phyloP scores from a whole-genome alignment of 164 flowering plant species.

The Taxillus chinensis region DNA sequence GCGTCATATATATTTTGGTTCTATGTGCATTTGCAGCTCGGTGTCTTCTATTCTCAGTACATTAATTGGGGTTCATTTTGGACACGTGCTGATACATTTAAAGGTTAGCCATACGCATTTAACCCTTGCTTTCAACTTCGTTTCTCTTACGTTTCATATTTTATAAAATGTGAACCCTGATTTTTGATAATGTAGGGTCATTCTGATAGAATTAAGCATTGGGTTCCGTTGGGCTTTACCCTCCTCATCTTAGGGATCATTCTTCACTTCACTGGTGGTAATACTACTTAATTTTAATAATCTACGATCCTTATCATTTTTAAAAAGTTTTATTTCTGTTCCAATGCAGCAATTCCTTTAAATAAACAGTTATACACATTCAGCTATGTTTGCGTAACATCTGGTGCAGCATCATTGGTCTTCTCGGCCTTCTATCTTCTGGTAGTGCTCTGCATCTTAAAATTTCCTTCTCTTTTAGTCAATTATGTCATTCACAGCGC shows the following conservation, averaged over 20 bases:
- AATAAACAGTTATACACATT: conserved; percentile 81
- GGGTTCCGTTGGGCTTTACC: conserved; percentile 46
- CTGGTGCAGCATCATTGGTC: conserved; percentile 78
- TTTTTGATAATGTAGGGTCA: conserved; percentile 37
- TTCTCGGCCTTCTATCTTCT: conserved; percentile 58
- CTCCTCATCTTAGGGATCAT: conserved; percentile 49
- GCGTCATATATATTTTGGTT: not conserved
- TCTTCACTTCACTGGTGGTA: conserved; percentile 77
- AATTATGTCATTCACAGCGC: not conserved
- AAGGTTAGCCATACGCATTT: conserved; percentile 39
- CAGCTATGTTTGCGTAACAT: conserved; percentile 83
- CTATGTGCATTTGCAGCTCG: conserved; percentile 46
- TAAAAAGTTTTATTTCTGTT: not conserved
- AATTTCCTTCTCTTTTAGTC: not conserved
- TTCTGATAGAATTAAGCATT: conserved; percentile 56
- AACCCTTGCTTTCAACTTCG: not conserved
- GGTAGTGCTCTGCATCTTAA: conserved; percentile 24
- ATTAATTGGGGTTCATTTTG: conserved; percentile 73
- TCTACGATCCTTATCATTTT: not conserved
- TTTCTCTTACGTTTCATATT: no score
- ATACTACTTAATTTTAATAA: conserved; percentile 3
- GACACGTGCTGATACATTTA: conserved; percentile 71
- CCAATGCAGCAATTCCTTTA: conserved; percentile 67
- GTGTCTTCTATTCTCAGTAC: conserved; percentile 70
- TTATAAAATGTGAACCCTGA: not conserved